Evolutionary conservation across 805 yeast genomes (phyloP).

Genomic region (Saccharomycopsis babjevae): DNA sequence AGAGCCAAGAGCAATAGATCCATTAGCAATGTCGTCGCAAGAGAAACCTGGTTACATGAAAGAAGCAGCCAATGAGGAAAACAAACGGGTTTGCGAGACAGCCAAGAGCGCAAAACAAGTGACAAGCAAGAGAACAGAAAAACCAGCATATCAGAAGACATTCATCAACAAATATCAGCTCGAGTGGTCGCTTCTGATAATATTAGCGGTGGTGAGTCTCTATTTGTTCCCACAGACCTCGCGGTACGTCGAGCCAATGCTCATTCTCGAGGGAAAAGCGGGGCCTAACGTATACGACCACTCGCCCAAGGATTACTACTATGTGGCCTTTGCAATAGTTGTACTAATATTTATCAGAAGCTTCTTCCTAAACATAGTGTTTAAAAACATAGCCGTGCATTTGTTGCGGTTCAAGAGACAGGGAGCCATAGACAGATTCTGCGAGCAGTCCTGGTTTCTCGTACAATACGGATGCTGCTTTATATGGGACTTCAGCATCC

Average conservation of each 20-base stretch:
- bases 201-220: neutral
- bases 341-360: slow-evolving; percentile 49
- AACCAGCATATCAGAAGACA: neutral
- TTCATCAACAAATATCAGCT: slow-evolving; percentile 3
- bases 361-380: slow-evolving; percentile 44
- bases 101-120: neutral
- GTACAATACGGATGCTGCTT: slow-evolving; percentile 50
- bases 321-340: slow-evolving; percentile 46
- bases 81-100: neutral
- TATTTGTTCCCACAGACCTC: slow-evolving; percentile 6
- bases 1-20: too few species aligned
- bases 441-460: slow-evolving; percentile 79
- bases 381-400: slow-evolving; percentile 44
- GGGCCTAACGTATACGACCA: slow-evolving; percentile 35
- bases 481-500: slow-evolving; percentile 46
- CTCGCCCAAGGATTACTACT: slow-evolving; percentile 44
- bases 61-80: too few species aligned
- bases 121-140: neutral
- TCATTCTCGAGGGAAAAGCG: slow-evolving; percentile 6
- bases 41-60: neutral
- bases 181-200: slow-evolving; percentile 1
- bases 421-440: slow-evolving; percentile 56
- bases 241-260: neutral
- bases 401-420: slow-evolving; percentile 33
- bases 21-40: too few species aligned